These are phyloP conservation scores for Alternaria burnsii DNA, from an alignment of 2,329 filamentous ascomycete species.

Conservation along the genomic window DNA sequence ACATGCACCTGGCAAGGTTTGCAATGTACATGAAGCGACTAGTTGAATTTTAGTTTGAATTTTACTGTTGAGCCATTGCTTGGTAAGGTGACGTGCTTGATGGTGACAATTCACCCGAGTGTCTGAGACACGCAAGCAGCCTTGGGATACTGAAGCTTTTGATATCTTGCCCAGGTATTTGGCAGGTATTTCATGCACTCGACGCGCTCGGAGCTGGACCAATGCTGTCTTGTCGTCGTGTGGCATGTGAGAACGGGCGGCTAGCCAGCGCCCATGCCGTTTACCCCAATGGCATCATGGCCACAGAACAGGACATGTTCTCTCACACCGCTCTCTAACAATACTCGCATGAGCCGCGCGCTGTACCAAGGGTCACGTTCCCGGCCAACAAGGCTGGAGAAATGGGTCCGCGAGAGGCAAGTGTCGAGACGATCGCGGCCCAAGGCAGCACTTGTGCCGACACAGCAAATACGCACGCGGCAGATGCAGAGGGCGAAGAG, in stretches of 20 bases:
- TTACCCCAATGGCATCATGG: background rate
- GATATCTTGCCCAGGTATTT: background rate
- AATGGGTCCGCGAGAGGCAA: constrained; percentile 8
- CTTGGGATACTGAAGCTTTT: background rate
- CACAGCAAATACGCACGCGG: constrained; percentile 11
- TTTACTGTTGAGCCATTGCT: background rate
- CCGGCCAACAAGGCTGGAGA: constrained; percentile 4
- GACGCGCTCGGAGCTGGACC: background rate
- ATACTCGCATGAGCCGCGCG: background rate
- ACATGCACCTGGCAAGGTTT: background rate
- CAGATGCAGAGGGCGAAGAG: background rate
- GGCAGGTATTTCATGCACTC: background rate
- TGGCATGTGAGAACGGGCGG: constrained; percentile 13
- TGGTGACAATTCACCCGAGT: background rate
- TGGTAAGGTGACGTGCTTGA: background rate
- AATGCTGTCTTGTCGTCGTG: background rate
- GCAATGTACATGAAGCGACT: background rate
- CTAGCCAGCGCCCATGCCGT: background rate
- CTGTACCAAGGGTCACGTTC: background rate
- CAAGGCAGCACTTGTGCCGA: constrained; percentile 19
- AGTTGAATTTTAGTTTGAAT: constrained; percentile 1
- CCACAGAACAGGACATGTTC: background rate
- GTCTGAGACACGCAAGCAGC: background rate
- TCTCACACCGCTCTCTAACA: constrained; percentile 3
- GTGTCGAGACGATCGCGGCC: constrained; percentile 16